Conservation (phyloP, 2,329 filamentous ascomycete species). For the Ploettnerulaceae sp. region DNA sequence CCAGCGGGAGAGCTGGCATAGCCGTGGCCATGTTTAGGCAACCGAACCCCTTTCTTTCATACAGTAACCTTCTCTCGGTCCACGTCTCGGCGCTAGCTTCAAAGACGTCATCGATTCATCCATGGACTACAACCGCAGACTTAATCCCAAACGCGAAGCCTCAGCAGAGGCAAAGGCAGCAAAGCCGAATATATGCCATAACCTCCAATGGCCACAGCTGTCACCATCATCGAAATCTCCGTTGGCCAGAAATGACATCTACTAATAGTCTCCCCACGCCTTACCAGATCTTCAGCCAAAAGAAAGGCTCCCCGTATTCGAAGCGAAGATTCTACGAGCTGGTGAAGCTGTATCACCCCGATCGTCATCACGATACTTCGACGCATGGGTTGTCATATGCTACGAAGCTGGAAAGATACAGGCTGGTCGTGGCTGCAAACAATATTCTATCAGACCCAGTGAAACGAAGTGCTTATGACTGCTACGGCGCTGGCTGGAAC, state of each 20-base stretch:
- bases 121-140: too few relatives aligned
- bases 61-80: slow-evolving; percentile 35
- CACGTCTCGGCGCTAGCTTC: slow-evolving; percentile 30
- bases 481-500: slow-evolving; percentile 75
- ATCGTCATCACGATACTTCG: slow-evolving; percentile 47
- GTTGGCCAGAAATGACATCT: slow-evolving; percentile 32
- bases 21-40: slow-evolving; percentile 43
- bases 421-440: slow-evolving; percentile 82
- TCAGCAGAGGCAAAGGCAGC: slow-evolving; percentile 19
- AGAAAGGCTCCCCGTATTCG: slow-evolving; percentile 63
- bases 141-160: too few relatives aligned
- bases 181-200: slow-evolving; percentile 36
- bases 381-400: slow-evolving; percentile 49
- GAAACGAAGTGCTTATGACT: slow-evolving; percentile 78
- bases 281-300: slow-evolving; percentile 75
- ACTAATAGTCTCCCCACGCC: slow-evolving; percentile 52
- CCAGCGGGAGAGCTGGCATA: slow-evolving; percentile 14
- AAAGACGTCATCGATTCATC: slow-evolving; percentile 30
- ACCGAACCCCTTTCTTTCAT: slow-evolving; percentile 35
- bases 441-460: slow-evolving; percentile 76
- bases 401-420: slow-evolving; percentile 79
- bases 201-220: slow-evolving; percentile 36
- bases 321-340: slow-evolving; percentile 85
- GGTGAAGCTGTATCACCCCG: slow-evolving; percentile 94
- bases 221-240: slow-evolving; percentile 30